Evolutionary conservation across 179 eudicot genomes (phyloP).

Genomic region (Spinacia oleracea): DNA sequence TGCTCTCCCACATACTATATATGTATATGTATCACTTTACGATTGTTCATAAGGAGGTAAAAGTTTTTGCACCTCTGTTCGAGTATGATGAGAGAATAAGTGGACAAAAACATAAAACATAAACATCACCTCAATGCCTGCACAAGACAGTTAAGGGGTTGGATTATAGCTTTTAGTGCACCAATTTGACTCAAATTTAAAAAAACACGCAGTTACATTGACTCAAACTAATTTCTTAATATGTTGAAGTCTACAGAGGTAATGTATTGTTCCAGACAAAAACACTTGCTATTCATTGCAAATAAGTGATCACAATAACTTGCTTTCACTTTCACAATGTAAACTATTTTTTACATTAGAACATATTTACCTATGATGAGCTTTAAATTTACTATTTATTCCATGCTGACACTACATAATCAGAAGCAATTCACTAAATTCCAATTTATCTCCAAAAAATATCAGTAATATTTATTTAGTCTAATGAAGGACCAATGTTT

Average conservation of each 20-base stretch:
- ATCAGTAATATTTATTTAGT: background rate
- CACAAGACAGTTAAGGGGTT: background rate
- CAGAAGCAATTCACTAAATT: background rate
- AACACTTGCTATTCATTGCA: background rate
- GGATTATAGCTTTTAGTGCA: background rate
- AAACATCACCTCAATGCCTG: background rate
- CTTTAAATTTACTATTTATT: background rate
- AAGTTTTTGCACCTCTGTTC: background rate
- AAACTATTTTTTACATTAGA: background rate
- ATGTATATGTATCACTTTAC: background rate
- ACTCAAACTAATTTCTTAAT: background rate
- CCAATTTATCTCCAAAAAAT: background rate
- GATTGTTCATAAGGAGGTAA: background rate
- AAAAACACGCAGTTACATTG: background rate
- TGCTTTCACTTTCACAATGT: background rate
- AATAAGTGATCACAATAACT: background rate
- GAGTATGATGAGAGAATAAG: background rate
- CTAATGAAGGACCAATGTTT: background rate
- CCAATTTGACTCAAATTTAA: no score
- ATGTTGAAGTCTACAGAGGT: background rate
- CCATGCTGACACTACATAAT: background rate
- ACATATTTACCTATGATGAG: background rate
- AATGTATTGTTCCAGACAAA: background rate
- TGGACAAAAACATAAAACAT: background rate
- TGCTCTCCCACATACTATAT: background rate